Evolutionary conservation across 1,139 yeast species (phyloP).

Genomic region (Taiozyma sp.): DNA sequence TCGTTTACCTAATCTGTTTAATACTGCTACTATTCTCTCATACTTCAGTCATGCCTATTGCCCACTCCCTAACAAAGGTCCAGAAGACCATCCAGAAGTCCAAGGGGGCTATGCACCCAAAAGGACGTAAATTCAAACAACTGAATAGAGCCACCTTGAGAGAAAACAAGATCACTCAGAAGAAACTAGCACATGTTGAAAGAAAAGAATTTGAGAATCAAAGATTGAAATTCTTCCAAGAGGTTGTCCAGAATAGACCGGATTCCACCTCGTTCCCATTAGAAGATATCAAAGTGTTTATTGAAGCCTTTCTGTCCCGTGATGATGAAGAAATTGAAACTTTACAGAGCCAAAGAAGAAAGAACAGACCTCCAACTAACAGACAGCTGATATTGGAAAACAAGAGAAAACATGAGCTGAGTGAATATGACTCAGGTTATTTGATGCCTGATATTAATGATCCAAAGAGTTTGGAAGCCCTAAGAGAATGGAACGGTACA

Average conservation of each 20-base stretch:
- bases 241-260: constrained; percentile 43
- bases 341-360: constrained; percentile 57
- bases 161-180: constrained; percentile 59
- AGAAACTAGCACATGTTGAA: constrained; percentile 50
- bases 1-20: neutral
- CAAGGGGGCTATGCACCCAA: constrained; percentile 68
- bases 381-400: constrained; percentile 65
- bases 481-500: constrained; percentile 77
- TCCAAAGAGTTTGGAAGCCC: constrained; percentile 47
- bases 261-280: constrained; percentile 39
- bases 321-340: constrained; percentile 66
- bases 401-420: constrained; percentile 52
- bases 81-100: constrained; percentile 55
- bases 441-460: constrained; percentile 68
- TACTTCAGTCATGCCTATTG: constrained; percentile 58
- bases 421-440: constrained; percentile 66
- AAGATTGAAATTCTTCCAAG: constrained; percentile 60
- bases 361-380: constrained; percentile 79
- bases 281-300: constrained; percentile 54
- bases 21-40: neutral
- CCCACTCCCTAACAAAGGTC: constrained; percentile 69
- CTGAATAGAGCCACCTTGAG: constrained; percentile 81
- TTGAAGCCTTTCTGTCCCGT: constrained; percentile 59
- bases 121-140: constrained; percentile 83
- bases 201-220: constrained; percentile 52